Conservation (phyloP, 2,329 filamentous ascomycete genomes). For the Paracorniculantispora psalliotae region DNA sequence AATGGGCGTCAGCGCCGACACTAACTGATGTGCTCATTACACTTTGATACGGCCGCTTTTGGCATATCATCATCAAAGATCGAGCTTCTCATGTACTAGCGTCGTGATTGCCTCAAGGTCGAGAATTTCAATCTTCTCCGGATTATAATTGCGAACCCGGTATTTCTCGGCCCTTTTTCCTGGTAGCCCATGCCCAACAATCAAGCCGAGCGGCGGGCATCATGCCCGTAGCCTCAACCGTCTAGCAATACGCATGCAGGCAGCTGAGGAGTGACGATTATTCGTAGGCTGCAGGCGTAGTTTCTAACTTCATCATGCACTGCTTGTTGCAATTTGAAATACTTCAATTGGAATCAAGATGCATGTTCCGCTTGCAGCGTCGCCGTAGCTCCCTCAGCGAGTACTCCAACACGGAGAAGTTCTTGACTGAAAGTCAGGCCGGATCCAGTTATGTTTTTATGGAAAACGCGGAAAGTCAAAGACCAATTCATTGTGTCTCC, state of each 20-base stretch:
- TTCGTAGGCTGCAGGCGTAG: neutral
- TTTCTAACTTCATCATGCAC: neutral
- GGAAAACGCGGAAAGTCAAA: neutral
- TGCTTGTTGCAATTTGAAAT: neutral
- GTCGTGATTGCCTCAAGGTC: neutral
- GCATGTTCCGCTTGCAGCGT: neutral
- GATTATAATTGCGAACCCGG: neutral
- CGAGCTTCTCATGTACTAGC: neutral
- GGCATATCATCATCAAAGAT: neutral
- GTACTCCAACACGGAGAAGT: neutral
- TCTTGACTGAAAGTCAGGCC: neutral
- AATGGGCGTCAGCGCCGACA: neutral
- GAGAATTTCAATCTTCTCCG: neutral
- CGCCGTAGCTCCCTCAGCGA: neutral
- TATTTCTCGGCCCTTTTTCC: too few relatives aligned
- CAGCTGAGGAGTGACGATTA: neutral
- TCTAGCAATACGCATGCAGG: neutral
- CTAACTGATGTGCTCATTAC: neutral
- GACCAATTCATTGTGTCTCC: neutral
- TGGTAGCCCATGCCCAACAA: neutral
- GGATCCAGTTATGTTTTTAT: neutral
- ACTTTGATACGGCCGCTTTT: neutral
- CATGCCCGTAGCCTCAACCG: neutral
- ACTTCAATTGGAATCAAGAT: too few relatives aligned
- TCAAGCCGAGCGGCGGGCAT: neutral